Base-by-base conservation (phyloP, 257 asterid species). In the Lavandula angustifolia region DNA sequence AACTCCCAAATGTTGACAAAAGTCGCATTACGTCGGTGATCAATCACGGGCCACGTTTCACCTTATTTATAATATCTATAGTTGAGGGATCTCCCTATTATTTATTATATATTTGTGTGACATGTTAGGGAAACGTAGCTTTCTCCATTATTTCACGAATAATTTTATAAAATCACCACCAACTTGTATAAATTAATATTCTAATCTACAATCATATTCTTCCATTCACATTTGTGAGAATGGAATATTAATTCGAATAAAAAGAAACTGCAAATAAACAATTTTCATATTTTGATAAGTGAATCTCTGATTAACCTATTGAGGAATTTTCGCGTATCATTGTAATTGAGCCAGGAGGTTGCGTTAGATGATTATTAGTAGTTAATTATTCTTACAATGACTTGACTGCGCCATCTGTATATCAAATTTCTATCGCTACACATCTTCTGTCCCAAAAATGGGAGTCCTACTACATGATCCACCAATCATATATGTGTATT, bases 51-150 rank as follows among this genome's bases (percentile, higher is more conserved):
- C 66, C 69, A 44, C 61, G 3, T 51, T 61, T 50, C 40, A 62
- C 34, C 6, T 33, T 57, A 13, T 55, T 33, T 54, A 40, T 41
- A 42, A 37, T 37, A 37, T 5, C 7, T 37, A 37, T 37, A 40
- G 3, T 8, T 40, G 9, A 12, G 10, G 46, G n/a, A 1, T 7
- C 2, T 37, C 7, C 12, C 12, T 44, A 4, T 44, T 44, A 12
- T n/a, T 3, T 12, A 12, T 22, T 3, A 41, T 41, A 22, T 9
- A 10, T 60, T 41, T 18, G 52, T 18, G 51, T 12, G 38, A 27
- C 11, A 41, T 73, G 75, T 49, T 74, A 56, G 75, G 75, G 72
- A 69, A 62, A 74, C 68, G 79, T 68, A 54, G 72, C 62, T 56
- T 56, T 74, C 79, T 62, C 60, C 54, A 66, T 16, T 42, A 72